These are phyloP conservation scores for Papiliotrema terrestris DNA, from an alignment of 1,284 basidiomycete genomes.

Conservation along the genomic window DNA sequence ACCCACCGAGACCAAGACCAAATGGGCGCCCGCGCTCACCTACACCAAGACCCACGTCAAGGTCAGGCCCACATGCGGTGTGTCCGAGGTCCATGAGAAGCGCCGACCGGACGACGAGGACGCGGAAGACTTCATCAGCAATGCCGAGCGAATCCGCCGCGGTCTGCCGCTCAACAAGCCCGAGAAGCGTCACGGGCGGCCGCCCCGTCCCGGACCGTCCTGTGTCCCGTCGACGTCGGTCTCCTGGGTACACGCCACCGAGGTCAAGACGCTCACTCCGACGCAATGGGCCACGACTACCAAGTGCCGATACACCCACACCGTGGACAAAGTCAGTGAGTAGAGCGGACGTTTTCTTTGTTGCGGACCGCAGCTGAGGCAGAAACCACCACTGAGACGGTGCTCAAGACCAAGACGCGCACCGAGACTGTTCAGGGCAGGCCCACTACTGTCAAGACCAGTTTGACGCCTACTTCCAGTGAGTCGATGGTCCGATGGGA, in stretches of 20 bases:
- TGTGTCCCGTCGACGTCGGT: slow-evolving; percentile 2
- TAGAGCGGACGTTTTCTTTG: not conserved
- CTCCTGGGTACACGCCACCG: not conserved
- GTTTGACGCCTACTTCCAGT: slow-evolving; percentile 3
- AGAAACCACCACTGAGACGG: slow-evolving; percentile 1
- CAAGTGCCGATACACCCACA: slow-evolving; percentile 4
- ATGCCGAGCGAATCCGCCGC: slow-evolving; percentile 8
- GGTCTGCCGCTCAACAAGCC: slow-evolving; percentile 6
- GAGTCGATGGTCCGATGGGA: not conserved
- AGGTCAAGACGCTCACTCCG: slow-evolving; percentile 4
- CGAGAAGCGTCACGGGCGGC: not conserved
- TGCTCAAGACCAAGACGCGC: slow-evolving; percentile 5
- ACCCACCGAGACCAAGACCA: not conserved
- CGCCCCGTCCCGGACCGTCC: not conserved
- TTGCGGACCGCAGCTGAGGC: not conserved
- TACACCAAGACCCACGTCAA: slow-evolving; percentile 1
- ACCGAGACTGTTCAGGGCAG: not conserved
- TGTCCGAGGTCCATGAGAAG: not conserved
- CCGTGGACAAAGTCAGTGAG: slow-evolving; percentile 4
- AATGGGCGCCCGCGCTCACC: not conserved
- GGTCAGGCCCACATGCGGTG: not conserved
- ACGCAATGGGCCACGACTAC: slow-evolving; percentile 5
- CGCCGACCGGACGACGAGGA: not conserved
- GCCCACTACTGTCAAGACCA: slow-evolving; percentile 1
- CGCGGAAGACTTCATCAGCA: not conserved